Conservation (phyloP, 345 rosid genomes). For the Brassica rapa region DNA sequence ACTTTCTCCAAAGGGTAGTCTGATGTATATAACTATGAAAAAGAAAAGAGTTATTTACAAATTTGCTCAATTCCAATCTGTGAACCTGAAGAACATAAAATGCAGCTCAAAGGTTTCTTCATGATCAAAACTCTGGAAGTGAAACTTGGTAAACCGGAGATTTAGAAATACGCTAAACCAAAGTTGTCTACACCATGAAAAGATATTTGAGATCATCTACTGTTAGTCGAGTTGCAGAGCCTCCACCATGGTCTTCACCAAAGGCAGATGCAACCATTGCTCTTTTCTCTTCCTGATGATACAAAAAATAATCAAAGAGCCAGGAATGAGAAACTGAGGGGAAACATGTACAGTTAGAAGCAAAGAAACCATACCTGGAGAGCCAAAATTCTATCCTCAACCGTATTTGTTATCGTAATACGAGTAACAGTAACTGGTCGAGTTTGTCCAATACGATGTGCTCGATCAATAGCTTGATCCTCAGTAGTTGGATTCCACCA, state of each 20-base stretch:
- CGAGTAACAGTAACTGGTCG: constrained; percentile 92
- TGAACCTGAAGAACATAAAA: constrained; percentile 47
- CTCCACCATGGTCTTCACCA: constrained; percentile 86
- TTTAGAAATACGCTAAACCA: constrained; percentile 13
- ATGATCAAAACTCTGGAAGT: constrained; percentile 37
- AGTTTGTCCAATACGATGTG: constrained; percentile 98
- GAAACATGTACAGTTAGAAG: constrained; percentile 10
- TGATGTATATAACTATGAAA: constrained; percentile 37
- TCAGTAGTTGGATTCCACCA: constrained; percentile 96
- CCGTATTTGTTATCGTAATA: constrained; percentile 74
- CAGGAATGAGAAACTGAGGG: constrained; percentile 8
- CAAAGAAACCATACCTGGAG: constrained; percentile 64
- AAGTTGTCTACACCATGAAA: constrained; percentile 52
- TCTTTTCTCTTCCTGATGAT: constrained; percentile 83
- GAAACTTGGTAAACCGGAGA: constrained; percentile 23
- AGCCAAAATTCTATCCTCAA: constrained; percentile 82
- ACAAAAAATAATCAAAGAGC: constrained; percentile 5
- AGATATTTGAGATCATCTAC: constrained; percentile 82
- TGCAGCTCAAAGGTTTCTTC: constrained; percentile 29
- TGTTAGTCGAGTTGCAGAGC: constrained; percentile 73
- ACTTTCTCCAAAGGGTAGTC: constrained; percentile 4
- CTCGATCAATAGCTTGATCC: constrained; percentile 65
- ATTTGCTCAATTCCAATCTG: constrained; percentile 34
- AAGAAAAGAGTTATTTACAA: constrained; percentile 48
- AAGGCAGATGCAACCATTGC: constrained; percentile 97